Evolutionary conservation across 2,329 filamentous ascomycete genomes (phyloP).

Genomic region (Orbilia oligospora): DNA sequence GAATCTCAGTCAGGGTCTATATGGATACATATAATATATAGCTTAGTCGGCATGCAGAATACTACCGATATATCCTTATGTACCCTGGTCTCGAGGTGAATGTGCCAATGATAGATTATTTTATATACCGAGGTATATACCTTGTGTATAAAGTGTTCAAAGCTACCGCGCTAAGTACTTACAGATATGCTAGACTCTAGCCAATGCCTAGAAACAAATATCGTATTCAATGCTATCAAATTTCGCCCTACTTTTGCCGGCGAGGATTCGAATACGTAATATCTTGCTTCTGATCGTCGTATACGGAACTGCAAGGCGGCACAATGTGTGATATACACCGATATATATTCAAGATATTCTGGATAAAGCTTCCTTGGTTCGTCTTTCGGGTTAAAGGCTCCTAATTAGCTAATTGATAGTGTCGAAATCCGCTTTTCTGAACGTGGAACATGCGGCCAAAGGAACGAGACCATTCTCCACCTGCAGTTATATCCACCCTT

Average conservation of each 20-base stretch:
- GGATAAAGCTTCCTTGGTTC: not conserved
- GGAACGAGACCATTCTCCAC: not conserved
- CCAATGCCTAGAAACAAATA: not conserved
- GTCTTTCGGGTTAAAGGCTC: not conserved
- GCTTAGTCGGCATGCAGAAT: no score
- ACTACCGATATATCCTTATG: no score
- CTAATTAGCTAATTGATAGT: not conserved
- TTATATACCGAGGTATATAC: no score
- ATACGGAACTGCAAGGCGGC: conserved; percentile 2
- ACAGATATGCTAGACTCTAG: not conserved
- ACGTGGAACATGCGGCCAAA: not conserved
- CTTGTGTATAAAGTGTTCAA: no score
- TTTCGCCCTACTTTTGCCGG: not conserved
- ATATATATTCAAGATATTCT: not conserved
- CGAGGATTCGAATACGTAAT: not conserved
- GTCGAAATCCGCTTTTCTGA: conserved; percentile 5
- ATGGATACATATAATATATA: not conserved
- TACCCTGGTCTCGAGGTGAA: no score
- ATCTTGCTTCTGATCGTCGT: not conserved
- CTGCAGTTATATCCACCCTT: conserved; percentile 1
- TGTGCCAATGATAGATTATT: no score
- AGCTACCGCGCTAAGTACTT: not conserved
- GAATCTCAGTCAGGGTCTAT: not conserved
- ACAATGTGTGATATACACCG: not conserved
- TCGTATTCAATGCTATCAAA: not conserved